Base-by-base conservation (phyloP, 108 stramenopile species). In the Cyclotella kingstonii region DNA sequence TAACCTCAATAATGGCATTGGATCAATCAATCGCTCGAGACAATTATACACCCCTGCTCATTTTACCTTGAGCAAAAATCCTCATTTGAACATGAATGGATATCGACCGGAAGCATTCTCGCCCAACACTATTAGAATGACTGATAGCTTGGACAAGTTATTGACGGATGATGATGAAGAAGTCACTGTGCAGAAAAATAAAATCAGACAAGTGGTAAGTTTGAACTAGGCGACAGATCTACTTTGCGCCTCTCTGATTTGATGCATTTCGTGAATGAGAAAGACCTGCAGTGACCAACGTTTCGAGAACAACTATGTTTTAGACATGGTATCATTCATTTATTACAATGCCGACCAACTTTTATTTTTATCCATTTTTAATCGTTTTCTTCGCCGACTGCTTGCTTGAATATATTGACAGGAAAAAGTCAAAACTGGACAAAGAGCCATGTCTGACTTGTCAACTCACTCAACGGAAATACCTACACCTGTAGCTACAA, bases 71-170 rank as follows among this genome's bases (percentile, higher is more conserved):
- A 28, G 64, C 26, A 82, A 81, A 57, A 77, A 77, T 50, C 54
- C 69, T 4, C 54, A 78, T 33, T 28, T 76, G 33, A 59, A 75
- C 35, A 23, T 59, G 26, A 44, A 60, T 38, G 51, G 55, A 10
- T 43, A 54, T 49, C 66, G 67, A 9, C 62, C 73, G 6, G 78
- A 77, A 17, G 80, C 79, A 1, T 87, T 83, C 38, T 85, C 84
- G 17, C 89, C 89, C 22, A 81, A 79, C 51, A 86, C 84, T 0
- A 65, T 87, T 26, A 74, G 84, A 15, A 73, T 91, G 56, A 81
- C 86, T 28, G 81, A 84, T 56, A 83, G 83, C 54, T 49, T 91
- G 27, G 90, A 82, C 18, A 86, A 83, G 31, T 60, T 91, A 22
- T 66, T 91, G 9, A 60, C 61, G 8, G 90, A 91, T 48, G 90